Evolutionary conservation across 148 eudicot genomes (phyloP).

Genomic region (Fagopyrum esculentum): DNA sequence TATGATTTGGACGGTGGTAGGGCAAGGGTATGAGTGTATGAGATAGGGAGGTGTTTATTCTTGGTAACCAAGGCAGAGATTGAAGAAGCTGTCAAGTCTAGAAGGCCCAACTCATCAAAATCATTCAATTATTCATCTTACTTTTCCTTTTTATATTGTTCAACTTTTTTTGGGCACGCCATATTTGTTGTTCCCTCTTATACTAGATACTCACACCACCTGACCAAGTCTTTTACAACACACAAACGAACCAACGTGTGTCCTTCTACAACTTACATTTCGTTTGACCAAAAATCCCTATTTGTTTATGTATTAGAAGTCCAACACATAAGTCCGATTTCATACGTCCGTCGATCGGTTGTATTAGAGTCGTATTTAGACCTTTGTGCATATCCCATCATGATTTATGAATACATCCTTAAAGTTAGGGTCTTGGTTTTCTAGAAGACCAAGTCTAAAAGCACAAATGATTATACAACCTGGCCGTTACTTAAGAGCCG

Average conservation of each 20-base stretch:
- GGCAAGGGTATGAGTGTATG: not conserved
- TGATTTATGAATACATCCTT: not conserved
- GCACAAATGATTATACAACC: not conserved
- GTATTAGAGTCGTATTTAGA: too few relatives aligned
- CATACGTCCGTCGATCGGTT: too few relatives aligned
- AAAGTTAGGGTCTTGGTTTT: not conserved
- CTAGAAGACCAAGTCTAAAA: slow-evolving; percentile 1
- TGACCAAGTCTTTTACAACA: not conserved
- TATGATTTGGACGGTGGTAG: not conserved
- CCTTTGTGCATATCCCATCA: too few relatives aligned
- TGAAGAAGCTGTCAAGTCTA: not conserved
- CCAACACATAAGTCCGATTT: too few relatives aligned
- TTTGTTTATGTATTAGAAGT: too few relatives aligned
- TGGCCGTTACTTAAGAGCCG: slow-evolving; percentile 8
- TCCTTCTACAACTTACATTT: not conserved
- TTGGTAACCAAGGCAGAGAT: not conserved
- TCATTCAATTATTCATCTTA: not conserved
- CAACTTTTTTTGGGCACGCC: not conserved
- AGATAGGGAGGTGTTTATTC: not conserved
- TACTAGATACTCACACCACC: not conserved
- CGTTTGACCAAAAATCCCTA: too few relatives aligned
- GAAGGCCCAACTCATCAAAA: slow-evolving; percentile 5
- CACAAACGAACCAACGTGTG: not conserved
- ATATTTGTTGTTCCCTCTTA: not conserved
- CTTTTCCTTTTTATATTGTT: not conserved